Base-by-base conservation (phyloP, 2,329 filamentous ascomycete genomes). In the Aspergillus jensenii region DNA sequence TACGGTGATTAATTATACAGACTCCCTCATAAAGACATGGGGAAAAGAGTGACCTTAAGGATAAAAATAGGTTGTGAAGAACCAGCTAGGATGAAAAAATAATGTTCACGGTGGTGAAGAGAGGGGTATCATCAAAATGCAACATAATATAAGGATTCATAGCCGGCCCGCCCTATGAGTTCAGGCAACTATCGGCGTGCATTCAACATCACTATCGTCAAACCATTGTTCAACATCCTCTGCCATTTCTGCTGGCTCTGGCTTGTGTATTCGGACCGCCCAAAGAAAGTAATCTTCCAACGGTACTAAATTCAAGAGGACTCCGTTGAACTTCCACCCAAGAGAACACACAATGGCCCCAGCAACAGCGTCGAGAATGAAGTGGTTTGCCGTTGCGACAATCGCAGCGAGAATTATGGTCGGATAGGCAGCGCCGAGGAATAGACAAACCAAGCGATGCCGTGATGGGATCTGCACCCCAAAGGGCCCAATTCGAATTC, bases 371-470 rank as follows among this genome's bases (percentile, higher is more conserved):
- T 90, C 88, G 6, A 90, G 81, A 48, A 90, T 81, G 69, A 90
- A 85, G 72, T 90, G 88, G 70, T 90, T 90, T 46, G 88, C 88
- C 0, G 88, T 90, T 3, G 88, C 84, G 23, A 90, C 80, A 62
- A 90, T 90, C 25, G 87, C 87, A 8, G 84, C 78, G 5, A 90
- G 74, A 60, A 91, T 90, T 25, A 83, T 77, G 6, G 82, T 69
- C 1, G 89, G 88, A 66, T 91, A 91, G 3, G 82, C 72, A 66
- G 87, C 78, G 43, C 87, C 88, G 17, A 84, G 59, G 1, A 73
- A 56, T 8, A 84, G 57, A 62, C 80, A 84, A 8, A 72, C 62
- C 25, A 82, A 54, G 2, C 87, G 82, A 53, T 81, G 79, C 76
- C 80, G 82, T 1, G 76, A 78, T 2, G 77, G 81, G 4, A 83